Evolutionary conservation across 2,329 filamentous ascomycete genomes (phyloP), one percentile per base, ranked within the genome.

Genomic region (Neoscytalidium dimidiatum): DNA sequence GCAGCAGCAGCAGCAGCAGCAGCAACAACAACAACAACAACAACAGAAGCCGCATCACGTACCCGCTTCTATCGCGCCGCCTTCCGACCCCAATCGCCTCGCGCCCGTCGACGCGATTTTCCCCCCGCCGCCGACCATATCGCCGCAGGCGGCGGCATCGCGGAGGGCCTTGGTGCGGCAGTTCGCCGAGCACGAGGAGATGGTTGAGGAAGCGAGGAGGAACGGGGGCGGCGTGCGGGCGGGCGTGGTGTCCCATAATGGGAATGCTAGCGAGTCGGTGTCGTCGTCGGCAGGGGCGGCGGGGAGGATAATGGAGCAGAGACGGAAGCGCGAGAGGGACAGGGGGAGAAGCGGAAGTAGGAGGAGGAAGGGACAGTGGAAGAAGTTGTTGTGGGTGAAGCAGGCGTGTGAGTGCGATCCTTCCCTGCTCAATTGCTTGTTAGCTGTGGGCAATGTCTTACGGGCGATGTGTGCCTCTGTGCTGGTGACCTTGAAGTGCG

Each of bases 331-430:
- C 64, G 80, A 84, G 31, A 83, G 83, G 69, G 61, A 64, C 1
- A 80, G 85, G 64, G 85, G 85, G 46, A 83, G 88, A 19, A 90
- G 87, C 69, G 82, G 87, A 56, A 91, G 89, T 69, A 84, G 90
- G 52, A 84, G 88, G 71, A 84, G 89, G 69, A 92, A 89, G 73
- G 86, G 88, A 58, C 87, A 87, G 11, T 98, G 94, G 92, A 96
- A 96, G 84, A 98, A 98, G 82, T 80, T 99, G 69, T 85, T 99
- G 64, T 99, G 95, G 95, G 94, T 99, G 74, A 97, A 96, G 80
- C 95, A 98, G 77, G 92, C 91, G 35, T 97, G 91, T 94, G 81
- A 69, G 88, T 79, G 11, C 11, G 31, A 17, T 43, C 46, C 19
- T 43, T 60, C 26, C 19, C 33, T 41, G 38, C n/a, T n/a, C n/a